Evolutionary conservation across 768 basidiomycete species (phyloP), one percentile per base, ranked within the genome.

Genomic region (Hortiboletus flavorubellus): DNA sequence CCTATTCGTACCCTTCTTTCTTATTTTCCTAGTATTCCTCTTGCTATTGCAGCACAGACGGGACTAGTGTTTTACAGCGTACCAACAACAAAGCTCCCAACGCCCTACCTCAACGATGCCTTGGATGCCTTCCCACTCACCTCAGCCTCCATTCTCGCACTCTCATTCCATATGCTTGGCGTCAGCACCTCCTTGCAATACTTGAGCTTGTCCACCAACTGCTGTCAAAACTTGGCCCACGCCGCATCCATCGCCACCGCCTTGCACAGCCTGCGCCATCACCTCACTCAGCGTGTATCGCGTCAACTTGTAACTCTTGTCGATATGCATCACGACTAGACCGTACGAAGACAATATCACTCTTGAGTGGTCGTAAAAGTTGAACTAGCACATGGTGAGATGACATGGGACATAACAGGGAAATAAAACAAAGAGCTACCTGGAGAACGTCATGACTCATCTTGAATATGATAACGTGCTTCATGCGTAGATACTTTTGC

Each of bases 311-410:
- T 93, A 90, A 63, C 86, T 80, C 78, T 92, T 93, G 80, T 94
- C 92, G 64, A 98, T 95, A 71, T 95, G 87, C 4, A 93, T 92
- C 46, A 98, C 78, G 14, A 86, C 72, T 12, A 87, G 77, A 3
- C 92, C 95, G 30, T 86, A 78, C 1, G 86, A 83, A 16, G 93
- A 26, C 26, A 26, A 26, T 26, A 26, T 26, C 1, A 26, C 26
- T 26, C 98, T 98, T 39, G 91, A 88, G 75, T 99, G 97, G 73
- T 98, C 97, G 71, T 91, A 92, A 71, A 98, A 98, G 77, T 98
- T 99, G 81, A 98, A 98, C 96, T 98, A 14, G 2, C 4, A 3
- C 5, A 4, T 4, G 8, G 14, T 35, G 14, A 10, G 4, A 8
- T 7, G 9, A 21, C 2, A 5, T 0, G n/a, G 5, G n/a, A 14